These are phyloP conservation scores for Aspergillus sclerotioniger DNA, from an alignment of 495 filamentous ascomycete species.

Conservation along the genomic window DNA sequence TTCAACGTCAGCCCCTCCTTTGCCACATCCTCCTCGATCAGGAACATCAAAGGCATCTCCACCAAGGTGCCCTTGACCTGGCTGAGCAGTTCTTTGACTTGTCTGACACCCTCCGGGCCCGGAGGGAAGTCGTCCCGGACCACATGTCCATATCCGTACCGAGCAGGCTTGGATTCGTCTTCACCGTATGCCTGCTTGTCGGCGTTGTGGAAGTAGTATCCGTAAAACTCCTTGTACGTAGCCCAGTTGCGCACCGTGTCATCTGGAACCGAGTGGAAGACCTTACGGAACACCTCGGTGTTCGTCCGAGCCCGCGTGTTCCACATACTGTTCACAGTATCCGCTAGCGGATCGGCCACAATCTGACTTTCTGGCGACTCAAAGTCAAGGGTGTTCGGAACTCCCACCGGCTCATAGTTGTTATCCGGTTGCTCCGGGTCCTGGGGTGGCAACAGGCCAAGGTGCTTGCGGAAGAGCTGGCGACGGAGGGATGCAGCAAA, in stretches of 20 bases:
- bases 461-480: constrained; percentile 86
- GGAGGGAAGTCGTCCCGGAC: constrained; percentile 73
- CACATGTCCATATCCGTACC: constrained; percentile 79
- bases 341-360: constrained; percentile 72
- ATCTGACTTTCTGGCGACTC: constrained; percentile 67
- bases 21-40: constrained; percentile 84
- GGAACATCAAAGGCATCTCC: constrained; percentile 89
- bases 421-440: constrained; percentile 57
- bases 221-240: constrained; percentile 81
- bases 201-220: constrained; percentile 64
- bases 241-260: constrained; percentile 79
- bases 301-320: constrained; percentile 70
- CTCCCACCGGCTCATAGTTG: constrained; percentile 76
- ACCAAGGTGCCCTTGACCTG: constrained; percentile 77
- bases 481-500: constrained; percentile 84
- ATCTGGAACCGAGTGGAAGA: constrained; percentile 86
- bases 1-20: constrained; percentile 80
- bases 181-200: constrained; percentile 44
- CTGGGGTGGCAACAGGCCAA: constrained; percentile 78
- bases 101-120: constrained; percentile 57
- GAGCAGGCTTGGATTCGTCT: constrained; percentile 39
- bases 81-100: constrained; percentile 80
- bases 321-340: constrained; percentile 69
- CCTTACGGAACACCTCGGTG: constrained; percentile 79
- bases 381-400: constrained; percentile 80